Percentiles rank a stretch among this genome's conserved stretches.
These are phyloP conservation scores for Schizosaccharomyces japonicus DNA, from an alignment of 805 yeast species.

Conservation along the genomic window DNA sequence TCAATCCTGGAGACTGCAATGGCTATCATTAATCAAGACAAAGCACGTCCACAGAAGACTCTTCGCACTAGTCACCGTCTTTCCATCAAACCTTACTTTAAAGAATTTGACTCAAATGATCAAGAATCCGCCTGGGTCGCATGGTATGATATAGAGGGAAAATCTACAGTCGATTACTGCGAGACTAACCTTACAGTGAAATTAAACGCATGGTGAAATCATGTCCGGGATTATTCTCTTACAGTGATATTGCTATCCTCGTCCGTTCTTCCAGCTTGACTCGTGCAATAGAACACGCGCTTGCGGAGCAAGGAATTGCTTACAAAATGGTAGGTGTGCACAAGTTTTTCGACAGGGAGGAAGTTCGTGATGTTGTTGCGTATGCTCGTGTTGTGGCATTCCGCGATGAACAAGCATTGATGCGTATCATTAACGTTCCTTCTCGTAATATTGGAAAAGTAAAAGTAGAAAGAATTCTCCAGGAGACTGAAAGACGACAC, in stretches of 20 bases:
- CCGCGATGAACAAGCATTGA: conserved; percentile 34
- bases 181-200: too few species aligned
- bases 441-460: conserved; percentile 44
- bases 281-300: conserved; percentile 36
- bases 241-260: conserved; percentile 45
- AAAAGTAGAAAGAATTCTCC: conserved; percentile 19
- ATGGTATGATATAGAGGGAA: not conserved
- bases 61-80: conserved; percentile 6
- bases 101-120: conserved; percentile 5
- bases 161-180: not conserved
- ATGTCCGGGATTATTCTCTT: not conserved
- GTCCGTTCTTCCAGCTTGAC: conserved; percentile 43
- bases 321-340: conserved; percentile 46
- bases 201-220: not conserved
- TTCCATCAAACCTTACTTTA: not conserved
- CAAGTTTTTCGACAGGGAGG: conserved; percentile 60
- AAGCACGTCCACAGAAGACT: conserved; percentile 10
- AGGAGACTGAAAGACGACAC: conserved; percentile 7
- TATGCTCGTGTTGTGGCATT: conserved; percentile 39
- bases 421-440: conserved; percentile 35
- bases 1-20: conserved; percentile 44
- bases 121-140: conserved; percentile 34
- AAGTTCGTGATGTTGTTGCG: conserved; percentile 37
- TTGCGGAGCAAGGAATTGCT: conserved; percentile 33
- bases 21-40: conserved; percentile 36